These are phyloP conservation scores for Talaromyces sp. DNA, from an alignment of 2,329 filamentous ascomycete genomes.

Conservation along the genomic window DNA sequence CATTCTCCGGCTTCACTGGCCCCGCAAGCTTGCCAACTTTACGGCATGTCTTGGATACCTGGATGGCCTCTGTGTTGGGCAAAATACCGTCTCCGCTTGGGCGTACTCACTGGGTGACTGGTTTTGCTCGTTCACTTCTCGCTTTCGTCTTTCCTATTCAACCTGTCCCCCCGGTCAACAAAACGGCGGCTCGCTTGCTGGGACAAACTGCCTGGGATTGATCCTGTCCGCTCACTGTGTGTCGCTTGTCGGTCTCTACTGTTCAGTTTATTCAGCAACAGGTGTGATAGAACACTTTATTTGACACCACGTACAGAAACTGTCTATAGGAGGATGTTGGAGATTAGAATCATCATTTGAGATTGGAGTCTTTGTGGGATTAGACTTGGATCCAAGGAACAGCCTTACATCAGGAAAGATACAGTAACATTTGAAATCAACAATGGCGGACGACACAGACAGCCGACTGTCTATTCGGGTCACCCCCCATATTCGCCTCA, in stretches of 20 bases:
- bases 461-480: constrained; percentile 11
- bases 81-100: not conserved
- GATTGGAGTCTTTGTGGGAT: not conserved
- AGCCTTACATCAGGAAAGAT: not conserved
- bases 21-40: constrained; percentile 4
- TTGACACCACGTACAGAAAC: not conserved
- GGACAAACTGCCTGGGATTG: constrained; percentile 1
- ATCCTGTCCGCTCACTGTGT: constrained; percentile 11
- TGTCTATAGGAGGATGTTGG: not conserved
- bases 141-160: not conserved
- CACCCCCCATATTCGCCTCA: constrained; percentile 59
- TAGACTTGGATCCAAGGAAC: not conserved
- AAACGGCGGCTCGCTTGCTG: not conserved
- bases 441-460: constrained; percentile 9
- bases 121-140: not conserved
- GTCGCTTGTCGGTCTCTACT: constrained; percentile 9
- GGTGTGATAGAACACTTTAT: not conserved
- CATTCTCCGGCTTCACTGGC: constrained; percentile 7
- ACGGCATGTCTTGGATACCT: constrained; percentile 4
- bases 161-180: not conserved
- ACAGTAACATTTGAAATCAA: not conserved
- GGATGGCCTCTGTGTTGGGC: constrained; percentile 1
- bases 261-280: not conserved
- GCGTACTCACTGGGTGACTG: not conserved
- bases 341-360: not conserved